phyloP scores from a whole-genome alignment of 495 filamentous ascomycete species.

The Penicillium herquei region DNA sequence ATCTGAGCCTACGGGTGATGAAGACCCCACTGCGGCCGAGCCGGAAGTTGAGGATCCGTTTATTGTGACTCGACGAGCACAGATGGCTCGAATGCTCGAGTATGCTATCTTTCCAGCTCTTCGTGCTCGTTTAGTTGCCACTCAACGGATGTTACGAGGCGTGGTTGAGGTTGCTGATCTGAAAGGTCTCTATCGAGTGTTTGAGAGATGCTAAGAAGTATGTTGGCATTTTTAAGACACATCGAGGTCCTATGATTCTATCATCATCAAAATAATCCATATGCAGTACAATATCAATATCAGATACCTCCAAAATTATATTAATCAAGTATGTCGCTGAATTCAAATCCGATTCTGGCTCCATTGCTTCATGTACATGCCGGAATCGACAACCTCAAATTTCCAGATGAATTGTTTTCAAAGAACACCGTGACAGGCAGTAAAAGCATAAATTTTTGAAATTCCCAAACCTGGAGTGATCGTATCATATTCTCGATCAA shows the following conservation, averaged over 20 bases:
- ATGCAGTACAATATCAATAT: not conserved
- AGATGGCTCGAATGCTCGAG: constrained; percentile 73
- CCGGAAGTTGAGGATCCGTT: constrained; percentile 41
- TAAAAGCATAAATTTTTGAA: too few species aligned
- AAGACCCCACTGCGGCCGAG: not conserved
- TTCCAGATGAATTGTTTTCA: too few species aligned
- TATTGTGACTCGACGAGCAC: constrained; percentile 57
- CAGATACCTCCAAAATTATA: not conserved
- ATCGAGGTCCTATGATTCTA: too few species aligned
- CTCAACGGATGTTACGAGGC: constrained; percentile 70
- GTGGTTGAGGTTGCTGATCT: constrained; percentile 90
- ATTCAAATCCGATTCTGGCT: too few species aligned
- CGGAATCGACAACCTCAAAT: too few species aligned
- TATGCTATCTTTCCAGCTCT: constrained; percentile 87
- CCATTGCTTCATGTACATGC: too few species aligned
- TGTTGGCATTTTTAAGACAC: not conserved
- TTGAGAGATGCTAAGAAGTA: constrained; percentile 82
- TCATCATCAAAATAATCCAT: not conserved
- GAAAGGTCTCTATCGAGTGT: constrained; percentile 94
- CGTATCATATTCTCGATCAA: too few species aligned
- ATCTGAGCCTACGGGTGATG: constrained; percentile 20
- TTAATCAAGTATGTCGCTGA: too few species aligned
- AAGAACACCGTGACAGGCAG: too few species aligned
- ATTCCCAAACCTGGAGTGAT: too few species aligned
- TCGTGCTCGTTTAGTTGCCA: constrained; percentile 79